Conservation (phyloP, 371 early-diverging fungal species). For the Phascolomyces articulosus region DNA sequence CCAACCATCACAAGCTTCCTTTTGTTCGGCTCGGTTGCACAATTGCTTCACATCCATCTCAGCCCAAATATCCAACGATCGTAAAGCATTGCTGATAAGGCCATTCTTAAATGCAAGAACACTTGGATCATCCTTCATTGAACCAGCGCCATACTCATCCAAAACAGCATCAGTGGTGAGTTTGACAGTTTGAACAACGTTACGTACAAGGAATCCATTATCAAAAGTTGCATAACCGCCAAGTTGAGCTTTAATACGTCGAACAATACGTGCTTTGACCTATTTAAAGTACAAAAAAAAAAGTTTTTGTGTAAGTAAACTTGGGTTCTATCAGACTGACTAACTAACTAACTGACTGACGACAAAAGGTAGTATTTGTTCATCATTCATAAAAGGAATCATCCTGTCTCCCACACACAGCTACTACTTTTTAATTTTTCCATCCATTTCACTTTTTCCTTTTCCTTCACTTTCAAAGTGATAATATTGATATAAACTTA, state of each 20-base stretch:
- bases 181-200: slow-evolving; percentile 30
- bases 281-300: slow-evolving; percentile 7
- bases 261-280: slow-evolving; percentile 45
- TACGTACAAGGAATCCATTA: slow-evolving; percentile 37
- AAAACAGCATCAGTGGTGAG: slow-evolving; percentile 31
- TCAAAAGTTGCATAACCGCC: slow-evolving; percentile 30
- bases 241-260: slow-evolving; percentile 37
- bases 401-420: background rate
- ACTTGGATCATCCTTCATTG: slow-evolving; percentile 29
- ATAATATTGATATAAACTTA: slow-evolving; percentile 11
- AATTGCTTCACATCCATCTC: slow-evolving; percentile 34
- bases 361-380: too few species aligned
- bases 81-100: slow-evolving; percentile 29
- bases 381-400: background rate
- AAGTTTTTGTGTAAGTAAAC: background rate
- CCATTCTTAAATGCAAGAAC: slow-evolving; percentile 31
- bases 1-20: slow-evolving; percentile 47
- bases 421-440: too few species aligned
- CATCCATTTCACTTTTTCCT: too few species aligned
- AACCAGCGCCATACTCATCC: slow-evolving; percentile 36
- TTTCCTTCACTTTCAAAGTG: too few species aligned
- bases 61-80: slow-evolving; percentile 37
- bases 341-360: too few species aligned
- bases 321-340: too few species aligned
- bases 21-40: slow-evolving; percentile 36